Percentiles rank a stretch among this genome's conserved stretches.
phyloP scores from a whole-genome alignment of 257 asterid species.

The Lithospermum erythrorhizon region DNA sequence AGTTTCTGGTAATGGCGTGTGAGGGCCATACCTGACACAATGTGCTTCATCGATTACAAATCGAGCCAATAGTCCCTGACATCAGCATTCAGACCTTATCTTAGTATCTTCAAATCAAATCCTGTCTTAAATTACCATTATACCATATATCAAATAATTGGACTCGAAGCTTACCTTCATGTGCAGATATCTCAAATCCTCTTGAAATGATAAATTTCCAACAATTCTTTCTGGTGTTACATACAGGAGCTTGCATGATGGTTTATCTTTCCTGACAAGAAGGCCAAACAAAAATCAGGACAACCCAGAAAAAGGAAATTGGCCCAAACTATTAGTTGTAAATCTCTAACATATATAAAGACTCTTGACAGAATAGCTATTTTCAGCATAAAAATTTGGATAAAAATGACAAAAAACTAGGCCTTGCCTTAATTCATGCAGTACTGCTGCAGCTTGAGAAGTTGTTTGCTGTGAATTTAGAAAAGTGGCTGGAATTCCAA shows the following conservation, averaged over 20 bases:
- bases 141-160: background rate
- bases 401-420: conserved; percentile 9
- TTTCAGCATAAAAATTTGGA: background rate
- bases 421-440: conserved; percentile 77
- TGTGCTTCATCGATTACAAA: conserved; percentile 98
- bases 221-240: conserved; percentile 97
- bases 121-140: conserved; percentile 8
- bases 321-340: background rate
- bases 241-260: conserved; percentile 91
- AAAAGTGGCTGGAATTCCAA: conserved; percentile 89
- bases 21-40: conserved; percentile 62
- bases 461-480: conserved; percentile 87
- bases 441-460: conserved; percentile 67
- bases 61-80: conserved; percentile 84
- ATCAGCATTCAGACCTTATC: conserved; percentile 11
- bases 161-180: conserved; percentile 41
- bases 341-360: background rate
- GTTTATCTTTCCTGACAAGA: conserved; percentile 64
- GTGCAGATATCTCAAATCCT: conserved; percentile 48
- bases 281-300: conserved; percentile 6
- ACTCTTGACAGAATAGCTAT: background rate
- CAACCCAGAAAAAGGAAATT: background rate
- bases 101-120: conserved; percentile 8
- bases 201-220: conserved; percentile 83
- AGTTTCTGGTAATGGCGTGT: background rate